phyloP scores from a whole-genome alignment of 192 early-diverging fungal species.

The Gonapodya sp. region DNA sequence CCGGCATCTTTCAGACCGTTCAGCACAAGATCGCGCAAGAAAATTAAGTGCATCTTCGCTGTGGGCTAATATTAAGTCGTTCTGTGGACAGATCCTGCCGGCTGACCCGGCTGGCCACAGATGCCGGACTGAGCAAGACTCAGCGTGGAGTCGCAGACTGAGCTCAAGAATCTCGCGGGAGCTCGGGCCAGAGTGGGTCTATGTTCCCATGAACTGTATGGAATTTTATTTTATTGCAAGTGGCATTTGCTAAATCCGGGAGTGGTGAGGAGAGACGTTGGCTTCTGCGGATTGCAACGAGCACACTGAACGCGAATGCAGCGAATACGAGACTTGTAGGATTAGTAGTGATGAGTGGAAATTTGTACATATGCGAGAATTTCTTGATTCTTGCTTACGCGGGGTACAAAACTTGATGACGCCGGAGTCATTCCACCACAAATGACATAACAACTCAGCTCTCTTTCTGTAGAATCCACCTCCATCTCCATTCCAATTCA shows the following conservation, averaged over 20 bases:
- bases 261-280: neutral
- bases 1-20: neutral
- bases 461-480: neutral
- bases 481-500: neutral
- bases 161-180: neutral
- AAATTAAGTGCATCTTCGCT: neutral
- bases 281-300: neutral
- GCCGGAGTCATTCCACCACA: neutral
- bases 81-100: conserved; percentile 3
- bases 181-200: neutral
- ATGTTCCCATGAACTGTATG: neutral
- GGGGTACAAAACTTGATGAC: neutral
- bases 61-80: neutral
- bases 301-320: neutral
- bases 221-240: neutral
- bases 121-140: neutral
- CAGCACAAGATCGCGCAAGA: neutral
- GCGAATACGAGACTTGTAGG: neutral
- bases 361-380: conserved; percentile 1
- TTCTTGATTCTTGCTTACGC: neutral
- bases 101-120: neutral
- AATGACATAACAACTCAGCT: neutral
- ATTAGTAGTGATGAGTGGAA: neutral
- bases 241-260: neutral
- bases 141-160: neutral